Base-by-base conservation (phyloP, 2,329 filamentous ascomycete species). In the Pleoardoris graminearum region DNA sequence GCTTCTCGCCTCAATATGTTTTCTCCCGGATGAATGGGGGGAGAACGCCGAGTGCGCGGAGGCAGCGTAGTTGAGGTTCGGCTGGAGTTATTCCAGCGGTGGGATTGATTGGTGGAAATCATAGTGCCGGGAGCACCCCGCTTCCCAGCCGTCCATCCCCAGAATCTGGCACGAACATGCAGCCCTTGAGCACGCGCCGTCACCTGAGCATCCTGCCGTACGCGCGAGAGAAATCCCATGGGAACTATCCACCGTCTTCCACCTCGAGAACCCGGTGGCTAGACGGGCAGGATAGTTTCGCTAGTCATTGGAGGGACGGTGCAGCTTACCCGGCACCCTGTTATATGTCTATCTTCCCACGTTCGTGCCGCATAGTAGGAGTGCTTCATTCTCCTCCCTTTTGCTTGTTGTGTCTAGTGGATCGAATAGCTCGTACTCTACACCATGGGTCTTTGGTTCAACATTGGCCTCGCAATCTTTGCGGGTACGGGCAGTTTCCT, bases 401-500 rank as follows among this genome's bases (percentile, higher is more conserved):
- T 4, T 19, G 19, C n/a, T 11, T 25, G 14, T 11, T 33, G 29
- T 35, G 19, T 27, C n/a, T 7, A 33, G 11, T 21, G 29, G 14
- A 16, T 16, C 16, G 29, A 11, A 38, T 17, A 48, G 45, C 35
- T 48, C 45, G n/a, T 12, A 14, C 21, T n/a, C 27, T 25, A 36
- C 53, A 45, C 33, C 17, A 78, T 77, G 75, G 76, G 75, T 43
- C 69, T 71, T 49, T 38, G 70, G 39, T 78, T 77, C 66, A 78
- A 76, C 51, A 58, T 77, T 45, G 63, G 63, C 8, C 66, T 78
- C 27, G 74, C 75, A 19, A 51, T 73, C n/a, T 78, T 77, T 44
- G 75, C 75, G 38, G 73, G 68, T 21, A 77, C 75, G 7, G 76
- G 76, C 45, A 76, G 71, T 25, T 76, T 76, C 51, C 63, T 77